These are phyloP conservation scores for Solanum chmielewskii DNA, from an alignment of 257 asterid species.

Conservation along the genomic window DNA sequence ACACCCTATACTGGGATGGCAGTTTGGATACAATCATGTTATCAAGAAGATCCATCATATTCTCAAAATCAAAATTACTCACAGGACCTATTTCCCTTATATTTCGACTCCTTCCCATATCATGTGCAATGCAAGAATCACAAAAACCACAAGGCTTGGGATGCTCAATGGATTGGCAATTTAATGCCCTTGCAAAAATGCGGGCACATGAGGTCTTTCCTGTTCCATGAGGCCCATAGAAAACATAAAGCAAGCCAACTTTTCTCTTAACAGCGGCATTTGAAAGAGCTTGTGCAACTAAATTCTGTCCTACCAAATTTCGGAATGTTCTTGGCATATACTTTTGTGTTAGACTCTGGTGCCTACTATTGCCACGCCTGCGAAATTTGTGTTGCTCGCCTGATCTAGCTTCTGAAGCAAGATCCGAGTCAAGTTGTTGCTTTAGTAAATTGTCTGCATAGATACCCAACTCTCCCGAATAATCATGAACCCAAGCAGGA, in stretches of 20 bases:
- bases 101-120: constrained; percentile 44
- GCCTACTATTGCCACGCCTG: constrained; percentile 37
- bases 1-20: constrained; percentile 49
- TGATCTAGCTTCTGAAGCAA: constrained; percentile 76
- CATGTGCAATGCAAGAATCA: constrained; percentile 50
- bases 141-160: constrained; percentile 78
- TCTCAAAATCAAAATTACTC: constrained; percentile 45
- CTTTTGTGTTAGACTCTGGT: constrained; percentile 71
- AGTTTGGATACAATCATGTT: constrained; percentile 24
- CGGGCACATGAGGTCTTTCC: constrained; percentile 84
- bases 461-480: constrained; percentile 81
- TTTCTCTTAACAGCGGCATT: constrained; percentile 60
- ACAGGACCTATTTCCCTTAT: constrained; percentile 70
- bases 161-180: constrained; percentile 60
- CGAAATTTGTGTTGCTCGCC: constrained; percentile 27
- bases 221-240: constrained; percentile 86
- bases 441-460: constrained; percentile 71
- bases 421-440: constrained; percentile 63
- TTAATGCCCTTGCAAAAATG: constrained; percentile 69
- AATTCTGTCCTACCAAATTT: constrained; percentile 82
- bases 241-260: constrained; percentile 67
- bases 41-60: constrained; percentile 45
- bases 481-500: constrained; percentile 66
- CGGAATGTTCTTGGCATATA: constrained; percentile 73
- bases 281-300: constrained; percentile 83